These are phyloP conservation scores for Mycena venus DNA, from an alignment of 768 basidiomycete genomes.

Conservation along the genomic window DNA sequence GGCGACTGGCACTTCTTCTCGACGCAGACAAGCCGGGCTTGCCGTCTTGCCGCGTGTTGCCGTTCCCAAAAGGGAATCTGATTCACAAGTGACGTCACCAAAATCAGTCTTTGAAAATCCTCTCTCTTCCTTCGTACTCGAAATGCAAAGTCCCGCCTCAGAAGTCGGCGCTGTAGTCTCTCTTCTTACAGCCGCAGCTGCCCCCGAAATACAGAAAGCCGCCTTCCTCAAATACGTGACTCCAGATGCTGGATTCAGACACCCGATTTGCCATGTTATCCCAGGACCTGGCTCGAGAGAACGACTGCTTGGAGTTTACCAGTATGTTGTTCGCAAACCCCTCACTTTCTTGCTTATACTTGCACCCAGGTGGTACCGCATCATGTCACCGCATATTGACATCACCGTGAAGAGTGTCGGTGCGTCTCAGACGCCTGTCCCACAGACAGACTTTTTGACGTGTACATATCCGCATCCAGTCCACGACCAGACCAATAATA, in stretches of 20 bases:
- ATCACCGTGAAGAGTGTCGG: constrained; percentile 58
- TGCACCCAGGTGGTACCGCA: constrained; percentile 68
- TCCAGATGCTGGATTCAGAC: constrained; percentile 67
- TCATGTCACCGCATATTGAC: constrained; percentile 66
- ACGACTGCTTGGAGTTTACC: constrained; percentile 68
- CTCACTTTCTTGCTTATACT: neutral
- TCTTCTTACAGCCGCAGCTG: constrained; percentile 60
- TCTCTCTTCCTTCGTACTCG: neutral
- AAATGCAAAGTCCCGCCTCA: constrained; percentile 68
- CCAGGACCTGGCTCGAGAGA: constrained; percentile 66
- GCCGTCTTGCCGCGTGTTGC: too few relatives aligned
- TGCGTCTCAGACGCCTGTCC: constrained; percentile 40
- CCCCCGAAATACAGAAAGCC: constrained; percentile 63
- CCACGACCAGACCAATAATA: constrained; percentile 57
- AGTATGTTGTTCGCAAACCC: constrained; percentile 47
- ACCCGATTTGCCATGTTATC: constrained; percentile 67
- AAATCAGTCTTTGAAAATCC: too few relatives aligned
- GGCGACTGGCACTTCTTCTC: too few relatives aligned
- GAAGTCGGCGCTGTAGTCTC: constrained; percentile 63
- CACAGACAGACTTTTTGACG: neutral
- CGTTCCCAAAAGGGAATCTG: too few relatives aligned
- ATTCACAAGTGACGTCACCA: too few relatives aligned
- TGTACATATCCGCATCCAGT: constrained; percentile 48
- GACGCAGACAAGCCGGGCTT: too few relatives aligned
- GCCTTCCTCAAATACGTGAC: constrained; percentile 65